Conservation (phyloP, 495 filamentous ascomycete genomes). For the Tetracladium setigerum region DNA sequence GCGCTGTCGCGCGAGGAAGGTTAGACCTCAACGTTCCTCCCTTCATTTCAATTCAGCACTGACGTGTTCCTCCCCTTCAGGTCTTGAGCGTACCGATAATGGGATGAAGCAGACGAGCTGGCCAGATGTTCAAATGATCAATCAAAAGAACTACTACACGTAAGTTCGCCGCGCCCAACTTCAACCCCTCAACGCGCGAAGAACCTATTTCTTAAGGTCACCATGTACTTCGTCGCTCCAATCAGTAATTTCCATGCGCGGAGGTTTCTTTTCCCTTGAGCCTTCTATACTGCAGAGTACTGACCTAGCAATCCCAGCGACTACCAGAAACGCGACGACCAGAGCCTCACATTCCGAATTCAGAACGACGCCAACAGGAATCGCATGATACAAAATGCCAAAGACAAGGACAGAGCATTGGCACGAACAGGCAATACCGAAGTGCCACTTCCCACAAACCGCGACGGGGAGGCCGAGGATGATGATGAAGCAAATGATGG, state of each 20-base stretch:
- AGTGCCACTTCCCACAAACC: slow-evolving; percentile 29
- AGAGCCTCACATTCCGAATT: slow-evolving; percentile 79
- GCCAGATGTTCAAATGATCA: slow-evolving; percentile 87
- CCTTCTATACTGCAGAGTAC: neutral
- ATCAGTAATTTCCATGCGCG: no score
- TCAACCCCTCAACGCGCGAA: no score
- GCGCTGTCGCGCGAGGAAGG: slow-evolving; percentile 58
- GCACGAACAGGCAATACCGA: slow-evolving; percentile 63
- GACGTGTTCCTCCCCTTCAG: slow-evolving; percentile 33
- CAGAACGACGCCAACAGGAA: slow-evolving; percentile 77
- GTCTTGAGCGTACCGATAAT: slow-evolving; percentile 93
- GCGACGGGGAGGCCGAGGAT: slow-evolving; percentile 46
- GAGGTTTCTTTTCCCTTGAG: neutral
- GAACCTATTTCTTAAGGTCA: no score
- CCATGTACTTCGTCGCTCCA: no score
- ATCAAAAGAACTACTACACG: slow-evolving; percentile 99
- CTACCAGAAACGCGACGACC: slow-evolving; percentile 96
- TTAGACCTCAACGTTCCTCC: slow-evolving; percentile 18
- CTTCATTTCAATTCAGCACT: neutral
- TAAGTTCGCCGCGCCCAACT: slow-evolving; percentile 38
- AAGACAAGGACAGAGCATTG: slow-evolving; percentile 78
- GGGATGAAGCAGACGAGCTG: slow-evolving; percentile 91
- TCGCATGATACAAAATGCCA: slow-evolving; percentile 70
- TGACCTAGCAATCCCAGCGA: slow-evolving; percentile 46
- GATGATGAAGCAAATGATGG: slow-evolving; percentile 53